Conservation (phyloP, 345 rosid genomes). For the Microthlaspi erraticum region DNA sequence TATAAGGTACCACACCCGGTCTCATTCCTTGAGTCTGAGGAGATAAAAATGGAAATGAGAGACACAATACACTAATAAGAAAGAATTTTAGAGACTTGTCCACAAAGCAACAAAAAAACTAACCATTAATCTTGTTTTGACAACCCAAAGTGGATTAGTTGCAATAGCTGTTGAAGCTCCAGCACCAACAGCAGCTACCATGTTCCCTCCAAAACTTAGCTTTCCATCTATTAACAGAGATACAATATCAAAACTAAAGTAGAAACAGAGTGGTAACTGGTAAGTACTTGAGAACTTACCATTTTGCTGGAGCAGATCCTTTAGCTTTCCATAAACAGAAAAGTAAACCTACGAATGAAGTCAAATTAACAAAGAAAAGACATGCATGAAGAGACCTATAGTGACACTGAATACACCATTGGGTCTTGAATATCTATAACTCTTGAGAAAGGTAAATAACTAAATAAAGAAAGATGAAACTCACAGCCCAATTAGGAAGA, state of each 20-base stretch:
- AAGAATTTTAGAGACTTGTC: background rate
- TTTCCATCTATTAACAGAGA: constrained; percentile 55
- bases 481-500: constrained; percentile 98
- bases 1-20: constrained; percentile 78
- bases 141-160: constrained; percentile 98
- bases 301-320: constrained; percentile 64
- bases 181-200: constrained; percentile 94
- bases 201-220: constrained; percentile 72
- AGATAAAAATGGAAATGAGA: background rate
- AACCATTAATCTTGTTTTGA: constrained; percentile 95
- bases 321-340: constrained; percentile 74
- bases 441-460: background rate
- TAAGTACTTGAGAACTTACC: constrained; percentile 55
- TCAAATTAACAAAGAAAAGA: background rate
- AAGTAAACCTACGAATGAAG: constrained; percentile 77
- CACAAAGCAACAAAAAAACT: constrained; percentile 36
- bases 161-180: constrained; percentile 87
- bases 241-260: constrained; percentile 13
- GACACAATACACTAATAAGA: constrained; percentile 11
- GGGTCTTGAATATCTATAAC: too few relatives aligned
- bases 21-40: constrained; percentile 73
- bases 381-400: too few relatives aligned
- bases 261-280: background rate
- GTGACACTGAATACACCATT: too few relatives aligned
- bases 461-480: constrained; percentile 36